These are phyloP conservation scores for Geotrichum cucujoidarum DNA, from an alignment of 1,139 yeast species.

Conservation along the genomic window DNA sequence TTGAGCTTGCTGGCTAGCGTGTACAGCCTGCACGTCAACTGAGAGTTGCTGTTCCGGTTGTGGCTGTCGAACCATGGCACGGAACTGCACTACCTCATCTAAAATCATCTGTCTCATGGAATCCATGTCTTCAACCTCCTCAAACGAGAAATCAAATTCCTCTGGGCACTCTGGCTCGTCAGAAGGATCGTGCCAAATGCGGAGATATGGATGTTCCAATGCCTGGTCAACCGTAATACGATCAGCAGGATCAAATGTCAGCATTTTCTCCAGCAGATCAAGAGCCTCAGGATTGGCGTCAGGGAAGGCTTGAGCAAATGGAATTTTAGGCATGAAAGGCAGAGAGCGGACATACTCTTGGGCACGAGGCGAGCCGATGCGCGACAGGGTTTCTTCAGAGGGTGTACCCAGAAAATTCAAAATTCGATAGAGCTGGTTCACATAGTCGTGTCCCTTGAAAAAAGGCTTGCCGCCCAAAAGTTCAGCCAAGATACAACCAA, in stretches of 20 bases:
- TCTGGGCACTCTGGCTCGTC: slow-evolving; percentile 87
- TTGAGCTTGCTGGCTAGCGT: slow-evolving; percentile 21
- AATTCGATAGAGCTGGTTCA: slow-evolving; percentile 89
- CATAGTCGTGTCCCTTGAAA: slow-evolving; percentile 92
- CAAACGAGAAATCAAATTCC: slow-evolving; percentile 86
- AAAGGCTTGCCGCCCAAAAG: slow-evolving; percentile 86
- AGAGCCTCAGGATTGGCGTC: slow-evolving; percentile 82
- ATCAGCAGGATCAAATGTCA: slow-evolving; percentile 79
- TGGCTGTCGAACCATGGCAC: slow-evolving; percentile 74
- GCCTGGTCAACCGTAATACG: slow-evolving; percentile 90
- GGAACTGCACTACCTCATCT: slow-evolving; percentile 72
- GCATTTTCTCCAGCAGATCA: slow-evolving; percentile 75
- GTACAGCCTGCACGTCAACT: slow-evolving; percentile 23
- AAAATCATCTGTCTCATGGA: slow-evolving; percentile 71
- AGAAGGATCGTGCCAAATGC: slow-evolving; percentile 93
- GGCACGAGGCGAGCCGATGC: slow-evolving; percentile 85
- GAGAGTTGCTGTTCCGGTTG: slow-evolving; percentile 49
- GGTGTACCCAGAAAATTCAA: slow-evolving; percentile 87
- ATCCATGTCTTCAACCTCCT: slow-evolving; percentile 75
- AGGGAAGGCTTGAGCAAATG: slow-evolving; percentile 71
- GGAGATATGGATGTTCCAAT: slow-evolving; percentile 77
- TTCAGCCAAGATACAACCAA: slow-evolving; percentile 94
- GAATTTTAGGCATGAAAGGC: slow-evolving; percentile 77
- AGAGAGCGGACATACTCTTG: slow-evolving; percentile 86
- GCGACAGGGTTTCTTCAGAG: slow-evolving; percentile 68